Evolutionary conservation across 177 flowering plant species (phyloP).

Genomic region (Vitis hybrid): DNA sequence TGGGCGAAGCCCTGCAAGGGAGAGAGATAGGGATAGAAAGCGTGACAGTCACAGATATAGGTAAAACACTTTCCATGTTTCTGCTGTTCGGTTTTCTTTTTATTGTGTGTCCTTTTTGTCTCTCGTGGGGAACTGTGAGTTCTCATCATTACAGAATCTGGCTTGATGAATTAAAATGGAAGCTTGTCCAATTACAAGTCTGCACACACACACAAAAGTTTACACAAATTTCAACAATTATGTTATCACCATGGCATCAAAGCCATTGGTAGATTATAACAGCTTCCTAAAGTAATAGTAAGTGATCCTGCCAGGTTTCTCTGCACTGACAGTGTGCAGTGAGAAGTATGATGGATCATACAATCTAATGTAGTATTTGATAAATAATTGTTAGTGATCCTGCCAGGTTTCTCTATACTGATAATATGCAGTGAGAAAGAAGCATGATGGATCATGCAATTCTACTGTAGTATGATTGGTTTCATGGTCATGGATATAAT

Average conservation of each 20-base stretch:
- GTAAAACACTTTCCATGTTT: slow-evolving; percentile 25
- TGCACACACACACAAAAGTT: neutral
- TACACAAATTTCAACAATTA: neutral
- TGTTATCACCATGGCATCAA: slow-evolving; percentile 38
- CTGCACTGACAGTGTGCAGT: slow-evolving; percentile 98
- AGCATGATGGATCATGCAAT: slow-evolving; percentile 70
- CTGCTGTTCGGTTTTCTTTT: neutral
- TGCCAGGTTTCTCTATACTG: slow-evolving; percentile 85
- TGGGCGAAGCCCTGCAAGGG: slow-evolving; percentile 83
- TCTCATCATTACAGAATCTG: neutral
- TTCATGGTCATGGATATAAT: too few relatives aligned
- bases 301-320: slow-evolving; percentile 97
- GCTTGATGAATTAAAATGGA: slow-evolving; percentile 19
- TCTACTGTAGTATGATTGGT: too few relatives aligned
- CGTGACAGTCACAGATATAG: slow-evolving; percentile 89
- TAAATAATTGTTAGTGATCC: neutral
- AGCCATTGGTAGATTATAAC: slow-evolving; percentile 36
- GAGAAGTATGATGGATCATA: slow-evolving; percentile 99
- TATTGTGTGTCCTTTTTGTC: neutral
- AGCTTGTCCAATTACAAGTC: slow-evolving; percentile 19
- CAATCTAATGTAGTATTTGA: slow-evolving; percentile 21
- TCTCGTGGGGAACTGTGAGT: neutral
- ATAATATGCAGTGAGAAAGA: slow-evolving; percentile 81
- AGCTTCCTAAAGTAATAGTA: slow-evolving; percentile 67
- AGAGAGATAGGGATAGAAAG: slow-evolving; percentile 84